Conservation (phyloP, 2,329 filamentous ascomycete genomes). For the Arthrobotrys conoides region DNA sequence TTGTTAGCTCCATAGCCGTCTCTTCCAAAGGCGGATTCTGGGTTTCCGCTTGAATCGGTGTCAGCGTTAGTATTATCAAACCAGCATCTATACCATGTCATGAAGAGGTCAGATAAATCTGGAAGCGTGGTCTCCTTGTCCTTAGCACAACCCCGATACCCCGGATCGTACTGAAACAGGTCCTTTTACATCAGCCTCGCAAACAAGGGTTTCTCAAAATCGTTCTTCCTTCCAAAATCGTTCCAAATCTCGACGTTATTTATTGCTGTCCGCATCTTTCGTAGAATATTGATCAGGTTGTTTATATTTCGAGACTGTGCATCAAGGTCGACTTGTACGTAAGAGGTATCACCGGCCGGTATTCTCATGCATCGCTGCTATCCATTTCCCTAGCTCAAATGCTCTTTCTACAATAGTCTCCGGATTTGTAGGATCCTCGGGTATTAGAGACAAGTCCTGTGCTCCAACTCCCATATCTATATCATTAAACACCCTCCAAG, state of each 20-base stretch:
- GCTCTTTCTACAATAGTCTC: background rate
- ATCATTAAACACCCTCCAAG: background rate
- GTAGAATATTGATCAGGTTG: no score
- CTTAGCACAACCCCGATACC: background rate
- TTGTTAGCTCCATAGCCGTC: background rate
- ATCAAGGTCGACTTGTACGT: background rate
- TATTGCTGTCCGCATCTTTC: background rate
- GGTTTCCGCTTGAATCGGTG: background rate
- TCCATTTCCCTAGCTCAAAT: background rate
- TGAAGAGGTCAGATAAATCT: conserved; percentile 17
- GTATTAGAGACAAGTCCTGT: no score
- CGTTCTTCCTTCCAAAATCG: background rate
- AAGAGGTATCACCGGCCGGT: background rate
- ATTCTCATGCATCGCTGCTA: background rate
- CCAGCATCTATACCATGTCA: conserved; percentile 35
- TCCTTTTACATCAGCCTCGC: background rate
- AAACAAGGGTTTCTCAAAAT: background rate
- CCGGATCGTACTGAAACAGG: conserved; percentile 9
- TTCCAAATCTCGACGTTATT: background rate
- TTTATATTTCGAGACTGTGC: background rate
- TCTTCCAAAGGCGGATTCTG: background rate
- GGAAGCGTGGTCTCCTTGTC: background rate
- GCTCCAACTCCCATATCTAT: background rate
- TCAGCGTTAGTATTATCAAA: background rate
- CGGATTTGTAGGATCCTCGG: background rate